These are phyloP conservation scores for Sinapis alba DNA, from an alignment of 441 rosid species.

Conservation along the genomic window DNA sequence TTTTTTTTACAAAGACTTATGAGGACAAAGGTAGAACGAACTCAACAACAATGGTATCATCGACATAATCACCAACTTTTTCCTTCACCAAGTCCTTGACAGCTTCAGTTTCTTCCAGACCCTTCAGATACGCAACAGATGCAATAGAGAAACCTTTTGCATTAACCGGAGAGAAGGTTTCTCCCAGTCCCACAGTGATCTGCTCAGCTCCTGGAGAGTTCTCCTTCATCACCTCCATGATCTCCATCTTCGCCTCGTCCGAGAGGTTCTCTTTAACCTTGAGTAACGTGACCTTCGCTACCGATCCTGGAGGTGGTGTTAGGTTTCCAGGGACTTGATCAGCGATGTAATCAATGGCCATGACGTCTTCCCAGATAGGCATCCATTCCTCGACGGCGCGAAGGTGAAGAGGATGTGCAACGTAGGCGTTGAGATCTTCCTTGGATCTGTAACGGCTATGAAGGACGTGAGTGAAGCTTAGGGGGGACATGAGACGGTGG, in stretches of 20 bases:
- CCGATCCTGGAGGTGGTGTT: conserved; percentile 48
- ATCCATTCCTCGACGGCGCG: conserved; percentile 51
- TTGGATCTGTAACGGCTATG: conserved; percentile 76
- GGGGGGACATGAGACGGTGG: conserved; percentile 37
- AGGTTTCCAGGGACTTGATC: conserved; percentile 40
- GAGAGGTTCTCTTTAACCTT: conserved; percentile 55
- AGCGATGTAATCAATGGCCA: conserved; percentile 76
- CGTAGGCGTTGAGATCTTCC: conserved; percentile 52
- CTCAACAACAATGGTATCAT: not conserved
- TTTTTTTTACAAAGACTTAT: not conserved
- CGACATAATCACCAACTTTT: not conserved
- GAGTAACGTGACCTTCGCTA: conserved; percentile 46
- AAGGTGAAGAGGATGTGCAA: conserved; percentile 63
- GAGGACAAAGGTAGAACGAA: not conserved
- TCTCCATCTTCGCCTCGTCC: conserved; percentile 53
- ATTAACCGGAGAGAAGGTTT: not conserved
- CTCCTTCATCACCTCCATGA: conserved; percentile 52
- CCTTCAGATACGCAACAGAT: not conserved
- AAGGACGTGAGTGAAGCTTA: conserved; percentile 70
- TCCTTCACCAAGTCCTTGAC: not conserved
- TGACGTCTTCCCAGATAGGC: conserved; percentile 67
- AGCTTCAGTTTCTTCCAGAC: not conserved
- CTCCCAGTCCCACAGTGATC: conserved; percentile 39
- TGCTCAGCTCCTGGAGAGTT: conserved; percentile 43
- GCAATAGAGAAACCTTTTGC: conserved; percentile 3